Evolutionary conservation across 768 basidiomycete species (phyloP).

Genomic region (Cystoderma amianthinum): DNA sequence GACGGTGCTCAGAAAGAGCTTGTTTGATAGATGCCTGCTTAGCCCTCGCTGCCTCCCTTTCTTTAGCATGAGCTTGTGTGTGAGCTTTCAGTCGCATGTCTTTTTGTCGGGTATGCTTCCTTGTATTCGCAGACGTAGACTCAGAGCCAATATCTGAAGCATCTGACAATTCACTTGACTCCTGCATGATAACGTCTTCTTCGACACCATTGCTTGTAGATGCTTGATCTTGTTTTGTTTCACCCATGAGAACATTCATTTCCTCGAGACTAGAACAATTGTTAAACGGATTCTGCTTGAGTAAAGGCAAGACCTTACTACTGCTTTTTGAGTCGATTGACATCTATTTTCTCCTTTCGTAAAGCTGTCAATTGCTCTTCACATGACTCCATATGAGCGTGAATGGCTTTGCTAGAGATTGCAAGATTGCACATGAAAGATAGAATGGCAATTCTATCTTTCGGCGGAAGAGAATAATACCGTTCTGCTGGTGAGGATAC

Average conservation of each 20-base stretch:
- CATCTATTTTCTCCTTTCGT: conserved; percentile 92
- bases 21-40: conserved; percentile 79
- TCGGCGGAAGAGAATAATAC: conserved; percentile 66
- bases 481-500: conserved; percentile 55
- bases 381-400: conserved; percentile 84
- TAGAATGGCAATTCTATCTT: conserved; percentile 80
- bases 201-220: conserved; percentile 37
- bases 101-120: conserved; percentile 37
- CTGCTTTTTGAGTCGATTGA: conserved; percentile 85
- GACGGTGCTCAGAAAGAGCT: conserved; percentile 75
- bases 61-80: conserved; percentile 63
- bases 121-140: conserved; percentile 36
- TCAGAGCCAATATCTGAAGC: conserved; percentile 62
- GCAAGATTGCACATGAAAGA: conserved; percentile 87
- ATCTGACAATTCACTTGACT: conserved; percentile 71
- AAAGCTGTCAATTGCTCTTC: conserved; percentile 87
- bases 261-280: conserved; percentile 61
- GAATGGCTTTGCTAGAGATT: conserved; percentile 84
- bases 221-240: conserved; percentile 40
- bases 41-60: conserved; percentile 70
- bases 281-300: conserved; percentile 1
- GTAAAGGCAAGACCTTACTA: conserved; percentile 50
- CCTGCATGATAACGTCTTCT: conserved; percentile 56
- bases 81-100: conserved; percentile 46
- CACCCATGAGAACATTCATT: conserved; percentile 58